These are phyloP conservation scores for Kokia cookei DNA, from an alignment of 441 rosid genomes.

Conservation along the genomic window DNA sequence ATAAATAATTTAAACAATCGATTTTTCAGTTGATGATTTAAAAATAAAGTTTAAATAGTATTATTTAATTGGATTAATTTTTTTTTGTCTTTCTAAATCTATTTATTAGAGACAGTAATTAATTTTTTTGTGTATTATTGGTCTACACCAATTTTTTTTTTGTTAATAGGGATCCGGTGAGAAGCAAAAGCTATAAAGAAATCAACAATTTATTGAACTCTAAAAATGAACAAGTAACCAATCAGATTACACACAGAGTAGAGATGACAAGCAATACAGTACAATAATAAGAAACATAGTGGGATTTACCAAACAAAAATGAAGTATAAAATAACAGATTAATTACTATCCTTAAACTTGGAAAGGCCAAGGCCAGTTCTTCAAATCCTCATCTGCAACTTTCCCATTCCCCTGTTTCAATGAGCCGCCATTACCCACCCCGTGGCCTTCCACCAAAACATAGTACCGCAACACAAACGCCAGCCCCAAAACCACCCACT, in stretches of 20 bases:
- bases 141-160: too few species aligned
- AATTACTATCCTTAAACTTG: conserved; percentile 36
- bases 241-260: neutral
- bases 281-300: neutral
- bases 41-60: too few species aligned
- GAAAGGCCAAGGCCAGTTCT: conserved; percentile 81
- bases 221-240: neutral
- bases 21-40: too few species aligned
- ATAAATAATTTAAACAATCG: too few species aligned
- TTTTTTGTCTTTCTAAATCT: too few species aligned
- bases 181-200: neutral
- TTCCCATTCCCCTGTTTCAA: conserved; percentile 30
- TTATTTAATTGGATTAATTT: too few species aligned
- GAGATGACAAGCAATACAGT: neutral
- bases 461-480: conserved; percentile 74
- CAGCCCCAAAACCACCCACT: conserved; percentile 75
- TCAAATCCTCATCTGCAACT: conserved; percentile 58
- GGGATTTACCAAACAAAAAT: neutral
- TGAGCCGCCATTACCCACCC: neutral
- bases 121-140: too few species aligned
- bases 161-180: neutral
- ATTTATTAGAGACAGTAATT: too few species aligned
- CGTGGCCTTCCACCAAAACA: conserved; percentile 43
- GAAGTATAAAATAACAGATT: neutral
- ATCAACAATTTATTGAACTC: neutral